Conservation (phyloP, 495 filamentous ascomycete genomes). For the Tuber melanosporum region DNA sequence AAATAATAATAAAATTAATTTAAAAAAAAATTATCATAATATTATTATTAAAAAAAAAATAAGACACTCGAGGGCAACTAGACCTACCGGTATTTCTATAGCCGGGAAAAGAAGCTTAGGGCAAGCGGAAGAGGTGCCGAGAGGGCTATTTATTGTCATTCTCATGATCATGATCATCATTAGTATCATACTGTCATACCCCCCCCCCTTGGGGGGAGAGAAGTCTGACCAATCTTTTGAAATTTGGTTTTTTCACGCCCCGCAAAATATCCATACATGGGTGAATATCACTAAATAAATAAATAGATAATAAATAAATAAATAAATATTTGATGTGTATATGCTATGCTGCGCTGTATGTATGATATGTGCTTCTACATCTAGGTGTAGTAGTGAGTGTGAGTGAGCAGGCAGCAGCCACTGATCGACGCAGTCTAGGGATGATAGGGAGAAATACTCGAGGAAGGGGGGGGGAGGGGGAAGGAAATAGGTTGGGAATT, state of each 20-base stretch:
- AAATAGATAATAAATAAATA: neutral
- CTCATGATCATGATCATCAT: neutral
- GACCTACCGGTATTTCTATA: conserved; percentile 9
- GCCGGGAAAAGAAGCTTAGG: conserved; percentile 26
- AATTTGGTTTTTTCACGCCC: conserved; percentile 22
- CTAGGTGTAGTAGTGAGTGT: neutral
- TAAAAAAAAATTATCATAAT: conserved; percentile 3
- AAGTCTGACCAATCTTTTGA: conserved; percentile 29
- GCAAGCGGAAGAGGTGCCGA: conserved; percentile 34
- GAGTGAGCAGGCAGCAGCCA: conserved; percentile 16
- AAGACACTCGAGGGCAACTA: conserved; percentile 19
- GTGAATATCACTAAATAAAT: conserved; percentile 14
- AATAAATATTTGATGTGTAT: neutral
- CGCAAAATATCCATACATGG: conserved; percentile 28
- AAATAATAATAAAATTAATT: neutral
- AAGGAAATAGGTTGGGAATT: neutral
- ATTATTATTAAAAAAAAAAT: neutral
- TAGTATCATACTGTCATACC: too few relatives aligned
- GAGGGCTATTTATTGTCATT: conserved; percentile 7
- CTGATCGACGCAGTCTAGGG: conserved; percentile 17
- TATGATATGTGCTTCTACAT: neutral
- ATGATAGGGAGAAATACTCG: conserved; percentile 6
- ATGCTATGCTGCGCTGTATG: conserved; percentile 12
- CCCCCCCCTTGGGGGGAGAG: neutral
- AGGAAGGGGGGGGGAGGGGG: neutral